Percentiles rank a stretch among this genome's conserved stretches.
phyloP scores from a whole-genome alignment of 371 early-diverging fungal genomes.

The Mucor circinelloides region DNA sequence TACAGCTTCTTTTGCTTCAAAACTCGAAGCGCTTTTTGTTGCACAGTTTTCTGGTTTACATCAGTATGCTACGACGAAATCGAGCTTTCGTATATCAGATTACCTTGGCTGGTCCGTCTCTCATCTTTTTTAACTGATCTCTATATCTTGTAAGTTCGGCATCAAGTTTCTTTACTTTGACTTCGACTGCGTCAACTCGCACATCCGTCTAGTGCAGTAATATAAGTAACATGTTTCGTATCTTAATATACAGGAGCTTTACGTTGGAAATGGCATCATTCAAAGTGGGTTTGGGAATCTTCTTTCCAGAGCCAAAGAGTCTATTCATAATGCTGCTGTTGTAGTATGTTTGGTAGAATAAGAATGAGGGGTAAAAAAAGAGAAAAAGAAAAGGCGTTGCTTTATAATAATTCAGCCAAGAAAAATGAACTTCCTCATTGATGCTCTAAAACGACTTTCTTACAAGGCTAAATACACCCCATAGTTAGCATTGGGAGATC shows the following conservation, averaged over 20 bases:
- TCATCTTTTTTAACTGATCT: constrained; percentile 93
- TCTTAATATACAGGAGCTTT: neutral
- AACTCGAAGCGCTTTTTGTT: constrained; percentile 88
- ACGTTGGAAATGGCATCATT: constrained; percentile 33
- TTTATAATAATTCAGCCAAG: neutral
- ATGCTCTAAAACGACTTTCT: neutral
- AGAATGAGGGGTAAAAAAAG: neutral
- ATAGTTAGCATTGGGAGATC: neutral
- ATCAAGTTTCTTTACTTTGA: constrained; percentile 91
- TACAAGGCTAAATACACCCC: neutral
- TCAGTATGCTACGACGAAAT: neutral
- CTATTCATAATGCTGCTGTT: constrained; percentile 33
- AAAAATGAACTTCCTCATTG: neutral
- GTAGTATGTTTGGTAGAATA: neutral
- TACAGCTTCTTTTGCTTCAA: constrained; percentile 92
- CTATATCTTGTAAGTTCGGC: constrained; percentile 88
- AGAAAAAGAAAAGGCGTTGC: neutral
- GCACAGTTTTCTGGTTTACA: constrained; percentile 74
- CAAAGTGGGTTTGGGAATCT: constrained; percentile 33
- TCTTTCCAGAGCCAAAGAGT: constrained; percentile 41
- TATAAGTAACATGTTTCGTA: neutral
- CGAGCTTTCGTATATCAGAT: neutral
- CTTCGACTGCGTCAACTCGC: constrained; percentile 86
- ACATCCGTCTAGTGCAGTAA: constrained; percentile 68
- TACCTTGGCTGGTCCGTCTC: constrained; percentile 92